These are phyloP conservation scores for Mucor racemosus DNA, from an alignment of 371 early-diverging fungal genomes.

Conservation along the genomic window DNA sequence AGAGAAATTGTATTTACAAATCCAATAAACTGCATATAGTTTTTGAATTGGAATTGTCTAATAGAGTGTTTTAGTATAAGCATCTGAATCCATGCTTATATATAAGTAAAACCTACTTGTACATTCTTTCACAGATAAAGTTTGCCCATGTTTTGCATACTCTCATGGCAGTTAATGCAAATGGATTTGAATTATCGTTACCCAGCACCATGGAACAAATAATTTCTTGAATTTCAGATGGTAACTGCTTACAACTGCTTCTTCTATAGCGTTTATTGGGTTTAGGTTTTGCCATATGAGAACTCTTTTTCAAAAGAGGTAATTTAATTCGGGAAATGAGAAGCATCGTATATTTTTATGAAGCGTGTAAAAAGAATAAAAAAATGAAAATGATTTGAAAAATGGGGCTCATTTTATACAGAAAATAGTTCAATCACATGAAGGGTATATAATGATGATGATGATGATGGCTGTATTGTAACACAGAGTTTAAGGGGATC, in stretches of 20 bases:
- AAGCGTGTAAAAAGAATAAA: neutral
- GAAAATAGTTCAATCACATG: neutral
- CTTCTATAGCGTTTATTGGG: slow-evolving; percentile 4
- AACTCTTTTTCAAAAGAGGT: slow-evolving; percentile 17
- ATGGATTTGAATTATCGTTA: slow-evolving; percentile 16
- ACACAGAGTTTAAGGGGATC: neutral
- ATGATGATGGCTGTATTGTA: neutral
- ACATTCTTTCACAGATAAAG: slow-evolving; percentile 21
- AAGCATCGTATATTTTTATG: slow-evolving; percentile 2
- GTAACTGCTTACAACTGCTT: slow-evolving; percentile 12
- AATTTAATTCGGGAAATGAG: slow-evolving; percentile 17
- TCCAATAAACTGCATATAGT: slow-evolving; percentile 26
- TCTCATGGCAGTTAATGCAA: slow-evolving; percentile 21
- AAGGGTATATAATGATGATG: neutral
- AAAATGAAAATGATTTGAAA: neutral
- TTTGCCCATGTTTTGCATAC: slow-evolving; percentile 26
- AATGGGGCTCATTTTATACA: neutral
- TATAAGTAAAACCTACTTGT: slow-evolving; percentile 13
- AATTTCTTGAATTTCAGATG: slow-evolving; percentile 27
- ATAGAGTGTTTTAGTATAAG: neutral
- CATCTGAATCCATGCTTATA: neutral
- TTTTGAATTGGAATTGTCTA: slow-evolving; percentile 21
- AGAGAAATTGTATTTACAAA: slow-evolving; percentile 21
- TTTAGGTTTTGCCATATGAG: slow-evolving; percentile 3
- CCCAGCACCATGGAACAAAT: slow-evolving; percentile 20